phyloP scores from a whole-genome alignment of 108 stramenopile species.

The Aurantiochytrium sp. region DNA sequence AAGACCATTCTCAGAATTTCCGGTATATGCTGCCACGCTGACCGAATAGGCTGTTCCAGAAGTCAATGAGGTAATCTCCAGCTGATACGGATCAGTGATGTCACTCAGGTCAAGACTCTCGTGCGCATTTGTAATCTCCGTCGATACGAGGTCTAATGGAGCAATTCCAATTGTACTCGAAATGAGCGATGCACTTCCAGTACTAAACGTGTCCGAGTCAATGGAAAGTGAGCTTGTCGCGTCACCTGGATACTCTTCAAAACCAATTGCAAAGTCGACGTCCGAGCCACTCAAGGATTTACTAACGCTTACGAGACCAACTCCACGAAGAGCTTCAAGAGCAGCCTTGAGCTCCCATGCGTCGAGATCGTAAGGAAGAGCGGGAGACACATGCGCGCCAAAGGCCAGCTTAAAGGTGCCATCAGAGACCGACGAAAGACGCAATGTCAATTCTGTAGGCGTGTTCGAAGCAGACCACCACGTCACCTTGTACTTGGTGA shows the following conservation, averaged over 20 bases:
- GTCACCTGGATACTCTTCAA: neutral
- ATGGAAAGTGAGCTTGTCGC: neutral
- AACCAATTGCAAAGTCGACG: neutral
- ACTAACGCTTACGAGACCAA: conserved; percentile 44
- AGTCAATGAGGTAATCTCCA: neutral
- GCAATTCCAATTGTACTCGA: neutral
- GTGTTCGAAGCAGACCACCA: conserved; percentile 32
- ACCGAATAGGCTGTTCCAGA: neutral
- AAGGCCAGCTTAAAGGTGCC: conserved; percentile 31
- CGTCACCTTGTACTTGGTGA: conserved; percentile 57
- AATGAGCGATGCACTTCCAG: neutral
- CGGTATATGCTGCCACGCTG: neutral
- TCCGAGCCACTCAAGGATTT: neutral
- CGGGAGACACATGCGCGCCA: neutral
- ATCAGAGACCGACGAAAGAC: neutral
- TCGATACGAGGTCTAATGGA: neutral
- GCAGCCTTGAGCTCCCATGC: conserved; percentile 34
- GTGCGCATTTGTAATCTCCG: neutral
- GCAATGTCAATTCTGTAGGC: conserved; percentile 37
- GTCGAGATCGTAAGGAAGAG: conserved; percentile 8
- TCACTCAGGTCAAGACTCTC: neutral
- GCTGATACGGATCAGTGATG: neutral
- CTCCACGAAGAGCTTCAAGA: conserved; percentile 36
- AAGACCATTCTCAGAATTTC: neutral
- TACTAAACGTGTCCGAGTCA: neutral